Evolutionary conservation across 1,284 basidiomycete genomes (phyloP).

Genomic region (Agaricales sp.): DNA sequence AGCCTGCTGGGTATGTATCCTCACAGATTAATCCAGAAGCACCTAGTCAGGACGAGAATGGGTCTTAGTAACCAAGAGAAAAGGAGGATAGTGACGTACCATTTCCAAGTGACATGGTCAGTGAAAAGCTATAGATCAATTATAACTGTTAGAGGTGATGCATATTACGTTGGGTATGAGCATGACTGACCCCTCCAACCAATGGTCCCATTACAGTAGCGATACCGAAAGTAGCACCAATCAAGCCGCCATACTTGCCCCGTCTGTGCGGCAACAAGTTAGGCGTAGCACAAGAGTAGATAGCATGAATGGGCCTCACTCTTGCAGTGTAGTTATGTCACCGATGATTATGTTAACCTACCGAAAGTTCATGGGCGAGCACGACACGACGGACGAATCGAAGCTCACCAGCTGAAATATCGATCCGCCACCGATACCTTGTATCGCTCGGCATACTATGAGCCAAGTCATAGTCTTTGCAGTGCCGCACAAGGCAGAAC

Average conservation of each 20-base stretch:
- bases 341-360: conserved; percentile 4
- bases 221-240: conserved; percentile 36
- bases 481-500: conserved; percentile 40
- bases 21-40: conserved; percentile 24
- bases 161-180: not conserved
- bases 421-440: conserved; percentile 32
- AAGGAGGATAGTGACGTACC: conserved; percentile 14
- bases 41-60: conserved; percentile 16
- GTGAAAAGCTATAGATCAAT: conserved; percentile 21
- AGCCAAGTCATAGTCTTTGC: conserved; percentile 40
- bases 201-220: conserved; percentile 35
- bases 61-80: conserved; percentile 2
- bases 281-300: not conserved
- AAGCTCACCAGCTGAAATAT: conserved; percentile 19
- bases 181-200: conserved; percentile 16
- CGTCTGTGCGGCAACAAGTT: conserved; percentile 15
- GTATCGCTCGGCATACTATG: conserved; percentile 33
- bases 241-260: conserved; percentile 27
- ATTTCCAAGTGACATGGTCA: conserved; percentile 25
- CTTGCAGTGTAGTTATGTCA: conserved; percentile 1
- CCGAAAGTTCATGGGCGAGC: conserved; percentile 7
- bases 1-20: not conserved
- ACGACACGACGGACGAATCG: not conserved
- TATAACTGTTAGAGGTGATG: not conserved
- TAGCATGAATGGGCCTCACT: not conserved